These are phyloP conservation scores for Canavalia gladiata DNA, from an alignment of 306 rosid species.

Conservation along the genomic window DNA sequence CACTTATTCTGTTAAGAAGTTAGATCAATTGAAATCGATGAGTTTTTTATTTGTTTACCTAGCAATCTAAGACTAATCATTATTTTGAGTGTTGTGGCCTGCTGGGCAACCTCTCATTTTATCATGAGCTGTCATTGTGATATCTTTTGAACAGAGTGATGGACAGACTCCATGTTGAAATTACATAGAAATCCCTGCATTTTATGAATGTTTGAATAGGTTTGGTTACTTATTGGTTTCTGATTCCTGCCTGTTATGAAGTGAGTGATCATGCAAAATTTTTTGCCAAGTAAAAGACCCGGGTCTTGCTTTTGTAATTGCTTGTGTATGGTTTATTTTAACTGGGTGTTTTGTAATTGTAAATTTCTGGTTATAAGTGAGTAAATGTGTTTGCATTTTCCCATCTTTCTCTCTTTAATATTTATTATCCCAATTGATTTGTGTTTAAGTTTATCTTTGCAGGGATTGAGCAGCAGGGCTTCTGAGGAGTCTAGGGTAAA, in stretches of 20 bases:
- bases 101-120: not conserved
- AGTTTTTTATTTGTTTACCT: constrained; percentile 26
- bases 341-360: constrained; percentile 1
- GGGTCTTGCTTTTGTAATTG: not conserved
- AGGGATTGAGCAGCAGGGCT: constrained; percentile 60
- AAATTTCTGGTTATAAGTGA: constrained; percentile 15
- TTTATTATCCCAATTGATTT: not conserved
- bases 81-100: constrained; percentile 23
- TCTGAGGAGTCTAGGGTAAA: constrained; percentile 61
- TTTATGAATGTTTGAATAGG: constrained; percentile 7
- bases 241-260: not conserved
- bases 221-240: not conserved
- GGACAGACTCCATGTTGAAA: constrained; percentile 34
- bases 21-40: constrained; percentile 14
- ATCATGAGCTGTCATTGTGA: constrained; percentile 28
- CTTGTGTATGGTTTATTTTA: not conserved
- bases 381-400: constrained; percentile 33
- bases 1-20: not conserved
- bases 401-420: not conserved
- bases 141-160: constrained; percentile 29
- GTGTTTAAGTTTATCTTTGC: constrained; percentile 42
- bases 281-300: constrained; percentile 7
- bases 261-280: constrained; percentile 18
- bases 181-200: not conserved
- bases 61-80: not conserved